Evolutionary conservation across 2,329 filamentous ascomycete species (phyloP), one percentile per base, ranked within the genome.

Genomic region (Myriosclerotinia duriaeana): DNA sequence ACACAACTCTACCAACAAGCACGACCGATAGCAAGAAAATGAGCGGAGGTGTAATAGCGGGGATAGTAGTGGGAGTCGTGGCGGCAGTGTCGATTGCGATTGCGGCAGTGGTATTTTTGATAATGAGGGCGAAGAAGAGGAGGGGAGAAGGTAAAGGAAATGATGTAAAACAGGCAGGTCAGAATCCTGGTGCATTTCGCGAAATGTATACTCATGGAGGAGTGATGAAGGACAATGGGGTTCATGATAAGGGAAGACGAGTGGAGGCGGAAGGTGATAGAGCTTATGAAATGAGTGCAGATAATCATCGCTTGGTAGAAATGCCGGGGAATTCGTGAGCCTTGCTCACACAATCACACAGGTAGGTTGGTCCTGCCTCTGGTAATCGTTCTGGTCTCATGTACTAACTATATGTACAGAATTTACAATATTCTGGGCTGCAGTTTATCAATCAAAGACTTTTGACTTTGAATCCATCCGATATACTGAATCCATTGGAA

Each of bases 271-370:
- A 60, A 48, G 20, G 34, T 17, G 12, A 15, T 9, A 50, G 58
- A 26, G 50, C 44, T 22, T 60, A 60, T 50, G 58, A 60, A 36
- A 60, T 60, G 58, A 50, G 58, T 60, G 30, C 20, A 17, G 58
- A 40, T 30, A 14, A 22, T 48, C 58, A 38, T 60, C 42, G n/a
- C 14, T n/a, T 60, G 34, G 44, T 34, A 14, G 58, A 60, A 34
- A 50, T 60, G 34, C 58, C 58, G 14, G 20, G 12, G n/a, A 60
- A 20, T 22, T 38, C 30, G 34, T 60, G 30, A 60, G 58, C 44
- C 50, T 48, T 26, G n/a, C 11, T 8, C 15, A 17, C 1, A 60
- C 14, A 48, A 36, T 15, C n/a, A 17, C 46, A 48, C 12, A 48
- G 30, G 14, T 38, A 46, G 14, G 20, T 17, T 59, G 11, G 8